These are phyloP conservation scores for Podosphaera aphanis DNA, from an alignment of 2,329 filamentous ascomycete species.

Conservation along the genomic window DNA sequence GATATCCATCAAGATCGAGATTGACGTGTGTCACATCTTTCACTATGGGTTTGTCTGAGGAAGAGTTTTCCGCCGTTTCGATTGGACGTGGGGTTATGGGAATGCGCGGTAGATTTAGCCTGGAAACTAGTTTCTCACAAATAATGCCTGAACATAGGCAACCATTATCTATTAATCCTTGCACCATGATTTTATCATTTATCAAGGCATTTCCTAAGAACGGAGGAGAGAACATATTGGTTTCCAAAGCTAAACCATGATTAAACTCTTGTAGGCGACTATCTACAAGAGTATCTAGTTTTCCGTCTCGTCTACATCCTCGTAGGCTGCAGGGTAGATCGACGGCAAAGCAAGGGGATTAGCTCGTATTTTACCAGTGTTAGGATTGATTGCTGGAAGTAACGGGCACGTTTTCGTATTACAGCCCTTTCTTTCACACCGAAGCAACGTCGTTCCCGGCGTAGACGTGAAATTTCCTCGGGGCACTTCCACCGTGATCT, in stretches of 20 bases:
- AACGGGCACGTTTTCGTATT: neutral
- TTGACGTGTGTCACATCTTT: too few species aligned
- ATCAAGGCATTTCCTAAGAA: neutral
- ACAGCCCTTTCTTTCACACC: neutral
- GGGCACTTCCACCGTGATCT: neutral
- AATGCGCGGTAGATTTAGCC: too few species aligned
- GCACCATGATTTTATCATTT: neutral
- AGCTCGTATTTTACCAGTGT: neutral
- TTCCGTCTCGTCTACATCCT: neutral
- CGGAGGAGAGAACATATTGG: neutral
- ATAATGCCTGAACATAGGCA: too few species aligned
- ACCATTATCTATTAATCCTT: too few species aligned
- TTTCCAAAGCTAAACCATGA: neutral
- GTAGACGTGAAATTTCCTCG: neutral
- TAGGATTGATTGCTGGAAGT: neutral
- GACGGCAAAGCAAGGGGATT: neutral
- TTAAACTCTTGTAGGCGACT: neutral
- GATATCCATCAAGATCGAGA: too few species aligned
- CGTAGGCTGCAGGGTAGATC: neutral
- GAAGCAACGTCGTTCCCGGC: neutral
- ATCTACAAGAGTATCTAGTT: neutral
- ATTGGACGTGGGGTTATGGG: too few species aligned
- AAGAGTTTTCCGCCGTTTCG: too few species aligned
- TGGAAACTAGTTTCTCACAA: too few species aligned
- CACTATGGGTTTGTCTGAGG: too few species aligned